Conservation (phyloP, 257 asterid species). For the Plantago ovata region DNA sequence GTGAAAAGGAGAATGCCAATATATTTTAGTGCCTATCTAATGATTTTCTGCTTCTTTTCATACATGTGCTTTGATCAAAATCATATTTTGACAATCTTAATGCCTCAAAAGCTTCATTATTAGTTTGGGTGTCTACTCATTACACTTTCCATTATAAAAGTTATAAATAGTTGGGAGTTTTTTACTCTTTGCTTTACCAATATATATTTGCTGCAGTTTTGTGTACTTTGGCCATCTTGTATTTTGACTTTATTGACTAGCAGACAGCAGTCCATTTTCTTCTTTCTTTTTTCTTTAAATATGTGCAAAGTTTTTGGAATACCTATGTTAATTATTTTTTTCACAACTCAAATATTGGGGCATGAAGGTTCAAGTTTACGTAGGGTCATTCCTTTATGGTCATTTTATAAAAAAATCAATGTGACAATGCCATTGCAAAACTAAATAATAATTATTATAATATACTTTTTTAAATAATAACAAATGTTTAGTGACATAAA, state of each 20-base stretch:
- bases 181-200: slow-evolving; percentile 20
- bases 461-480: slow-evolving; percentile 2
- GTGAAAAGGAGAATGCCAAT: slow-evolving; percentile 21
- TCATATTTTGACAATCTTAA: slow-evolving; percentile 31
- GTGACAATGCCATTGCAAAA: background rate
- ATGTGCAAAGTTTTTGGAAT: background rate
- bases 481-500: slow-evolving; percentile 3
- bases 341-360: slow-evolving; percentile 17
- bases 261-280: slow-evolving; percentile 29
- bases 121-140: slow-evolving; percentile 30
- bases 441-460: no score
- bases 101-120: slow-evolving; percentile 40
- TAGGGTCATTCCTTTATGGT: slow-evolving; percentile 1
- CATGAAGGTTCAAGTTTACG: background rate
- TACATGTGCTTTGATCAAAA: slow-evolving; percentile 37
- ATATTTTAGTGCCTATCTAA: slow-evolving; percentile 29
- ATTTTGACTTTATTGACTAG: slow-evolving; percentile 47
- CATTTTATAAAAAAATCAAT: slow-evolving; percentile 1
- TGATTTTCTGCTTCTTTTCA: slow-evolving; percentile 59
- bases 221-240: slow-evolving; percentile 35
- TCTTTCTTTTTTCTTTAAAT: slow-evolving; percentile 1
- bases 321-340: slow-evolving; percentile 1
- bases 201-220: slow-evolving; percentile 21
- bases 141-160: slow-evolving; percentile 30
- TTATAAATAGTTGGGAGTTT: slow-evolving; percentile 19